Evolutionary conservation across 768 basidiomycete species (phyloP).

Genomic region (Boletellus ananas): DNA sequence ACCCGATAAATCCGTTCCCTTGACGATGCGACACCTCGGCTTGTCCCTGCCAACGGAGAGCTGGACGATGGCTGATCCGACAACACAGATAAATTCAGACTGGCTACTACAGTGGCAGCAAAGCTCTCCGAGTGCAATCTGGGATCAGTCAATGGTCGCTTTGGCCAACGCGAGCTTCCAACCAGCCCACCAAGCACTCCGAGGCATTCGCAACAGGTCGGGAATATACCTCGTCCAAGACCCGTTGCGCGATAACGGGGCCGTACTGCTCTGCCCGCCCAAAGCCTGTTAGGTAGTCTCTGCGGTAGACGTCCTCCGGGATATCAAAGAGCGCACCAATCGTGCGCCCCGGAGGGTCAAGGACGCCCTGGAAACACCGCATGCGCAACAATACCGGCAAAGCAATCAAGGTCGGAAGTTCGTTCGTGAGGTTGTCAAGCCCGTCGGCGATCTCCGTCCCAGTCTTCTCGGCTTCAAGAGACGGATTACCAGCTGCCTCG

Average conservation of each 20-base stretch:
- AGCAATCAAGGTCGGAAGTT: constrained; percentile 71
- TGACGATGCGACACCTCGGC: no score
- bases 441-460: constrained; percentile 34
- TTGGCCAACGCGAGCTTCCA: constrained; percentile 31
- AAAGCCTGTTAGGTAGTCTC: constrained; percentile 68
- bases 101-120: no score
- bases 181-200: constrained; percentile 40
- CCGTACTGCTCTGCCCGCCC: constrained; percentile 75
- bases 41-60: no score
- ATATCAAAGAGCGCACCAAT: constrained; percentile 57
- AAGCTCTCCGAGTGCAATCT: no score
- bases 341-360: constrained; percentile 17
- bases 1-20: no score
- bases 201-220: constrained; percentile 31
- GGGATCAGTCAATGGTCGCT: constrained; percentile 15
- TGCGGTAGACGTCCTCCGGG: constrained; percentile 60
- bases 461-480: constrained; percentile 18
- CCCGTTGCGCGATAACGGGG: constrained; percentile 50
- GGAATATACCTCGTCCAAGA: constrained; percentile 47
- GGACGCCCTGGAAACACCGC: constrained; percentile 23
- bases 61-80: neutral
- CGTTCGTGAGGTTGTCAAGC: constrained; percentile 52
- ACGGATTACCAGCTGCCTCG: constrained; percentile 42
- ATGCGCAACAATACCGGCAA: constrained; percentile 62
- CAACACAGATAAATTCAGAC: neutral